Conservation (phyloP, 148 eudicot species). For the Cornus kousa region DNA sequence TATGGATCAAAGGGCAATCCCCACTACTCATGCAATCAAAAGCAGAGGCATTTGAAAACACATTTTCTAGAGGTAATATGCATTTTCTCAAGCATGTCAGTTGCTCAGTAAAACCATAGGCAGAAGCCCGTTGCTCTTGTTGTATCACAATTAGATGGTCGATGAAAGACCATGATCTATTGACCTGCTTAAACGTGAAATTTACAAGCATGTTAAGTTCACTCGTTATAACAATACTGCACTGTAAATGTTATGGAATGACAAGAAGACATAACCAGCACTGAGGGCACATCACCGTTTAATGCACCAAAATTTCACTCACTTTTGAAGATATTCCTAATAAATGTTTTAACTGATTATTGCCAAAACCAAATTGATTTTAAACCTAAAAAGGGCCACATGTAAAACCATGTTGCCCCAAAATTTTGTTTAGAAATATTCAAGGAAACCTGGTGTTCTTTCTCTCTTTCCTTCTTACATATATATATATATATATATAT, state of each 20-base stretch:
- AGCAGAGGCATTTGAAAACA: conserved; percentile 28
- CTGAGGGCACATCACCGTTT: no score
- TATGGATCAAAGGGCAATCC: conserved; percentile 31
- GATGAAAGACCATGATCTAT: conserved; percentile 63
- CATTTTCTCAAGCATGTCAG: conserved; percentile 42
- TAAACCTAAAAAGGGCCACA: neutral
- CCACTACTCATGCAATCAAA: conserved; percentile 5
- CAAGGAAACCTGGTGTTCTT: neutral
- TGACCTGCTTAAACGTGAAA: conserved; percentile 54
- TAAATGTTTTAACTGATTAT: neutral
- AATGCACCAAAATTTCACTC: no score
- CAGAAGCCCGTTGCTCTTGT: conserved; percentile 81
- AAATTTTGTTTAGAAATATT: no score
- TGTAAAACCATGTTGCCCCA: neutral
- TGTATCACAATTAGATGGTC: conserved; percentile 77
- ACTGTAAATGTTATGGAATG: no score
- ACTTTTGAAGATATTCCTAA: neutral
- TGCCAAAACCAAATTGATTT: neutral
- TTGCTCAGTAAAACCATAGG: conserved; percentile 47
- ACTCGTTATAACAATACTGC: no score
- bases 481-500: no score
- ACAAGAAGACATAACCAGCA: no score
- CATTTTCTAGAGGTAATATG: conserved; percentile 34
- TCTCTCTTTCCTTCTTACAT: no score
- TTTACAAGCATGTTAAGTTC: neutral